Evolutionary conservation across 805 yeast genomes (phyloP), one percentile per base, ranked within the genome.

Genomic region (Wickerhamomyces ciferrii): DNA sequence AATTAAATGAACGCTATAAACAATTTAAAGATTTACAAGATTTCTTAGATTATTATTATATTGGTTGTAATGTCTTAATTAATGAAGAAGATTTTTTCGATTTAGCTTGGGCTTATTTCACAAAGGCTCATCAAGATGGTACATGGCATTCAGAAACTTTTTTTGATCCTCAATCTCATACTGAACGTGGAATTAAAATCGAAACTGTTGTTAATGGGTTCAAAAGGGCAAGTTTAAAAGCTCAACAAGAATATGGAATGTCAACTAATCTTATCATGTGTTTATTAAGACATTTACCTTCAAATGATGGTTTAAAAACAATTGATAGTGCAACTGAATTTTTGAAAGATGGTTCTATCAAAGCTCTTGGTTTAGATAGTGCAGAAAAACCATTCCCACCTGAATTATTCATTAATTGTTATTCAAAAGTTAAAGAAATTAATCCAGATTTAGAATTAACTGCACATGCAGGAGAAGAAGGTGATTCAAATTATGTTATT

Each of bases 381-480:
- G 69, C 88, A 36, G 96, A 87, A 62, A 78, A 70, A 50, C 90
- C 88, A 31, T 82, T 83, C 66, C 92, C 91, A 15, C 92, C 96
- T 11, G 72, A 76, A 43, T 59, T 83, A 42, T 87, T 86, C 58
- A 67, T 66, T 14, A 86, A 83, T 42, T 82, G 89, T 61, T 87
- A 82, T 61, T 54, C 64, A 10, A 56, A 61, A 19, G 74, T 85
- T 8, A 70, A 69, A 45, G 66, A 69, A 21, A 59, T 69, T 38
- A 76, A 71, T 57, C 79, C 83, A 21, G 66, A 76, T 21, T 74
- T 83, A 46, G 75, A 79, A 36, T 70, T 84, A 45, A 87, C 95
- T 34, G 92, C 96, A 2, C 96, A 87, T 59, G 95, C 94, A 2
- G 96, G 96, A 56, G 96, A 87, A 66, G 95, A 87, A 69, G 95